Evolutionary conservation across 257 asterid genomes (phyloP).

Genomic region (Solanum paucissectum): DNA sequence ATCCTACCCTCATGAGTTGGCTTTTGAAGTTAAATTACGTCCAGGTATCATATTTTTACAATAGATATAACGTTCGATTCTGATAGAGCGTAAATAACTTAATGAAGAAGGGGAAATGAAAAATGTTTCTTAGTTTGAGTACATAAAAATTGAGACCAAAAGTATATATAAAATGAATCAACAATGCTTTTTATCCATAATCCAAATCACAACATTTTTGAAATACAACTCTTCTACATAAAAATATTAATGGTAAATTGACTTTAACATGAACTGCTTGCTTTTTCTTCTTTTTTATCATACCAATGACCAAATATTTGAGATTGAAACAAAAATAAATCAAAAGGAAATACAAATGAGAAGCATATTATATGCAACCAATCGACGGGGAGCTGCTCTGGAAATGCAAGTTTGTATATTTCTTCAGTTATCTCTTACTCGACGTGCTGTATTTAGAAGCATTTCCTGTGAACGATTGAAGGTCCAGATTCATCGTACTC

Average conservation of each 20-base stretch:
- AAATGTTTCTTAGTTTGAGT: background rate
- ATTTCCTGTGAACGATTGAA: conserved; percentile 11
- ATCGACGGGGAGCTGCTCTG: background rate
- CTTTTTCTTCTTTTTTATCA: background rate
- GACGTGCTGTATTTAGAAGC: conserved; percentile 6
- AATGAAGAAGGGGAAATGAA: background rate
- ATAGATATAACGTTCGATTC: background rate
- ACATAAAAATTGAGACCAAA: background rate
- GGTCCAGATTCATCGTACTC: conserved; percentile 13
- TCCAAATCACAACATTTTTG: background rate
- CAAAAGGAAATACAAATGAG: conserved; percentile 1
- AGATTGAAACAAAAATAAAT: background rate
- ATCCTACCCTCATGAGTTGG: background rate
- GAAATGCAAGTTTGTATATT: background rate
- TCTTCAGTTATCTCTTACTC: background rate
- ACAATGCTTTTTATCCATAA: background rate
- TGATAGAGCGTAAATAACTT: background rate
- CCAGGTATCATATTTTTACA: too few species aligned
- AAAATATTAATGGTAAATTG: background rate
- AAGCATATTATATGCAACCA: conserved; percentile 4
- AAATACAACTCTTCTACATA: background rate
- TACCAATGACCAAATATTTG: background rate
- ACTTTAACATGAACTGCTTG: background rate
- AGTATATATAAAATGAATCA: background rate
- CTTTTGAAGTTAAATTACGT: too few species aligned